A percentile compares a stretch with the other conserved stretches of the same genome.
phyloP scores from a whole-genome alignment of 2,329 filamentous ascomycete species.

The Beauveria caledonica region DNA sequence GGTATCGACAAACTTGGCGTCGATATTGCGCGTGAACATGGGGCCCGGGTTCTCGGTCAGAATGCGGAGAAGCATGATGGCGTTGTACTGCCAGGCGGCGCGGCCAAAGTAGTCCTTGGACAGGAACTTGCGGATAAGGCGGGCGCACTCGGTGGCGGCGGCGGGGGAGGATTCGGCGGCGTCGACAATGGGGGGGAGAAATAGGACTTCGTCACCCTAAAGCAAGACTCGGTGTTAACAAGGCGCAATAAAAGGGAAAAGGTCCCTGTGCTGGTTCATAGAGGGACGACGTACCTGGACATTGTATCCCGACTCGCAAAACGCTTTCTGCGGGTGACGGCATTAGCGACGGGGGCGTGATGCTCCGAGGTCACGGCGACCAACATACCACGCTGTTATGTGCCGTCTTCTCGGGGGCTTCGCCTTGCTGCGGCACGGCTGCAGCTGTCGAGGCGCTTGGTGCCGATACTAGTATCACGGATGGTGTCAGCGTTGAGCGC shows the following conservation, averaged over 20 bases:
- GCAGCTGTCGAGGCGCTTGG: neutral
- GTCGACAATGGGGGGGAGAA: conserved; percentile 89
- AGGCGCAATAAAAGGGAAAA: neutral
- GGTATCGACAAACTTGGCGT: conserved; percentile 71
- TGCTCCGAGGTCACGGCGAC: neutral
- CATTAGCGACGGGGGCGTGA: neutral
- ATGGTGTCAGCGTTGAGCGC: conserved; percentile 8
- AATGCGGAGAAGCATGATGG: conserved; percentile 91
- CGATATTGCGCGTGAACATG: conserved; percentile 85
- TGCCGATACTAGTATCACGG: neutral
- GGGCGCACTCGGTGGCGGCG: conserved; percentile 74
- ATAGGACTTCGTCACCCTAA: conserved; percentile 81
- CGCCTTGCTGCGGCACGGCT: conserved; percentile 23
- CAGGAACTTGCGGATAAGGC: conserved; percentile 74
- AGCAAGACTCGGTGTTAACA: neutral
- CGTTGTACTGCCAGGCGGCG: conserved; percentile 82
- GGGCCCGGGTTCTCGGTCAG: conserved; percentile 83
- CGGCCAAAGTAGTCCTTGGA: conserved; percentile 58
- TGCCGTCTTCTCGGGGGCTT: conserved; percentile 60
- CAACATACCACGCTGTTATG: conserved; percentile 55
- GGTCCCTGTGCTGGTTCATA: conserved; percentile 1
- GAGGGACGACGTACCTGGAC: conserved; percentile 38
- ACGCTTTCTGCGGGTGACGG: conserved; percentile 52
- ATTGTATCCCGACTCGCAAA: conserved; percentile 68
- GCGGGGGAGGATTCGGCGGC: conserved; percentile 83